Conservation (phyloP, 1,139 yeast species). For the Taphrina communis region DNA sequence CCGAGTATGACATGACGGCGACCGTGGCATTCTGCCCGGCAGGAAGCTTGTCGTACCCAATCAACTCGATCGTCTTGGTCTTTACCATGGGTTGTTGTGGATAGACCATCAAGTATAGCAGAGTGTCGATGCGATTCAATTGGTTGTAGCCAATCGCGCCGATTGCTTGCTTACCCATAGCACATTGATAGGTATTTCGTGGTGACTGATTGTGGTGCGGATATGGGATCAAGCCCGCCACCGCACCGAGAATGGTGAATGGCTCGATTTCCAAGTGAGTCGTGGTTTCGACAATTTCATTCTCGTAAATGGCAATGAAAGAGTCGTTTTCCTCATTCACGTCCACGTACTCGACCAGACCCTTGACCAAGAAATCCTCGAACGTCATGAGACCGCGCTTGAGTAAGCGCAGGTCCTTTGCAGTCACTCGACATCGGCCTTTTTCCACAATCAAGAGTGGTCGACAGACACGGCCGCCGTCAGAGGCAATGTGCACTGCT, state of each 20-base stretch:
- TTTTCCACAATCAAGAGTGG: constrained; percentile 86
- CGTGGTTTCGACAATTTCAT: constrained; percentile 60
- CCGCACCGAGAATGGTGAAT: constrained; percentile 95
- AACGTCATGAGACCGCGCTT: constrained; percentile 75
- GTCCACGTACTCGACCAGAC: constrained; percentile 93
- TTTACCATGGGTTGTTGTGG: constrained; percentile 99
- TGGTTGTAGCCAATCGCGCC: constrained; percentile 99
- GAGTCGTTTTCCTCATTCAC: constrained; percentile 98
- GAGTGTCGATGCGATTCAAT: constrained; percentile 91
- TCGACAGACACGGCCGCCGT: constrained; percentile 98
- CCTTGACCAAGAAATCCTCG: constrained; percentile 84
- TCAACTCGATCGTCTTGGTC: constrained; percentile 93
- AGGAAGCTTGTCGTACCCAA: constrained; percentile 93
- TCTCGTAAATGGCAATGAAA: constrained; percentile 86
- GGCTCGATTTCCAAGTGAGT: constrained; percentile 97
- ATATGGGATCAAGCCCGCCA: constrained; percentile 98
- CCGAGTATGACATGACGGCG: constrained; percentile 98
- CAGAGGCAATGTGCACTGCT: constrained; percentile 97
- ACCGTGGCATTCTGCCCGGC: constrained; percentile 99
- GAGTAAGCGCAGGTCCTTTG: constrained; percentile 68
- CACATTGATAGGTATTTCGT: constrained; percentile 98
- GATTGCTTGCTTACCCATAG: constrained; percentile 99
- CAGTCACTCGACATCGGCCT: constrained; percentile 71
- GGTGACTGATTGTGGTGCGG: constrained; percentile 99
- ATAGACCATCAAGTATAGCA: constrained; percentile 91